Base-by-base conservation (phyloP, 495 filamentous ascomycete genomes). In the Trichoderma gamsii region DNA sequence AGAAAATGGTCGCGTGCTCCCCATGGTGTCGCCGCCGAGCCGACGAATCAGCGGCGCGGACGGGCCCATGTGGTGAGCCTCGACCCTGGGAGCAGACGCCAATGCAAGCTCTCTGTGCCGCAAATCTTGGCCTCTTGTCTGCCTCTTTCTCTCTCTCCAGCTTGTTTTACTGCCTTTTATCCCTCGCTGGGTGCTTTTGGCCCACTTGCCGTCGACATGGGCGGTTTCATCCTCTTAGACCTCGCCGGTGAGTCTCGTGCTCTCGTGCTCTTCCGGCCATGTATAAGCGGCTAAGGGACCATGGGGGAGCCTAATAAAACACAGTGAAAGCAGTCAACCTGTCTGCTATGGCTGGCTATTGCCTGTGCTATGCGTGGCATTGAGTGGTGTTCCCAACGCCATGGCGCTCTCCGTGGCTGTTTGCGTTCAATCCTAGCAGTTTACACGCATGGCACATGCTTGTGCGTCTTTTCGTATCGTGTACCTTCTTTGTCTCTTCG, bases 1-100 rank as follows among this genome's bases (percentile, higher is more conserved):
- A 66, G 65, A 25, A 66, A 66, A 66, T 43, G 35, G 65, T 66
- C 65, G 65, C 65, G 65, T 66, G 65, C 65, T 66, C 65, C 23
- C 65, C 44, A 41, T 66, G 65, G 65, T 49, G 65, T 66, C 43
- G 65, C 43, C 65, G 38, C n/a, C 44, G 65, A n/a, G 21, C 41
- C 6, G 65, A 66, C 65, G 65, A 66, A 66, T 66, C 65, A 66
- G 41, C 41, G 41, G 27, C 41, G 18, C 41, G 41, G 41, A 44
- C 44, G 18, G 9, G 65, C 65, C 65, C 65, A 66, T 66, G 65
- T 66, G 65, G 65, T 23, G 56, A 61, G 56, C 56, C 23, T 18
- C 56, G 56, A 61, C 56, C 56, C 56, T 32, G 29, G 56, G n/a
- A 38, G 35, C 35, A 38, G 35, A 32, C 23, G 12, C 18, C n/a